A percentile compares a stretch with the other conserved stretches of the same genome.
Evolutionary conservation across 352 stramenopile species (phyloP).

Genomic region (Globisporangium canariense): DNA sequence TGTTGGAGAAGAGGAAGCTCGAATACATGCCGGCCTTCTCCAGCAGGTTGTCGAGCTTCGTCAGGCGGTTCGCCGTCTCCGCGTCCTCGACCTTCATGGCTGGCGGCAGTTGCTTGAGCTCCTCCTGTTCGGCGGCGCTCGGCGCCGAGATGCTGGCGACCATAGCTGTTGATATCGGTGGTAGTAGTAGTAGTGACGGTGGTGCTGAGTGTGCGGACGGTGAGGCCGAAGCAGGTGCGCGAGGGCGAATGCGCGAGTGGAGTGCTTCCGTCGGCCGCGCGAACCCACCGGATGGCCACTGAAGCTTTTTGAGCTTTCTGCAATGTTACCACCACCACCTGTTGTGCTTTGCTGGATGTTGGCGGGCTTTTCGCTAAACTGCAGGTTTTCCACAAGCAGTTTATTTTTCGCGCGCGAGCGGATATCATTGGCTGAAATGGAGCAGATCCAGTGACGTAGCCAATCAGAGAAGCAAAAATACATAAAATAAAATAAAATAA

Average conservation of each 20-base stretch:
- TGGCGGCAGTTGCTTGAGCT: slow-evolving; percentile 20
- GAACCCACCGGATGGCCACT: slow-evolving; percentile 2
- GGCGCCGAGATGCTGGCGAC: slow-evolving; percentile 44
- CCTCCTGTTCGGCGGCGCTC: slow-evolving; percentile 19
- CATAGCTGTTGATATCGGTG: slow-evolving; percentile 28
- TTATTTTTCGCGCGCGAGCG: slow-evolving; percentile 10
- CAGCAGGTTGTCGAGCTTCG: slow-evolving; percentile 84
- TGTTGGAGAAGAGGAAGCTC: slow-evolving; percentile 86
- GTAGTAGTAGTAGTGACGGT: not conserved
- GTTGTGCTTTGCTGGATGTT: not conserved
- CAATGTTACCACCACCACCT: not conserved
- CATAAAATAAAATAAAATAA: too few relatives aligned
- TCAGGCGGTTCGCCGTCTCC: slow-evolving; percentile 59
- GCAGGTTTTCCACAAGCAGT: not conserved
- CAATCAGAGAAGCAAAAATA: not conserved
- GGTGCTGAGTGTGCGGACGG: not conserved
- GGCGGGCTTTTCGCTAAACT: slow-evolving; percentile 5
- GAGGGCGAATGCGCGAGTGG: slow-evolving; percentile 9
- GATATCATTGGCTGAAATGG: slow-evolving; percentile 11
- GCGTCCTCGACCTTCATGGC: slow-evolving; percentile 15
- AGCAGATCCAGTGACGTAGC: not conserved
- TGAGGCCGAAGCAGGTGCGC: not conserved
- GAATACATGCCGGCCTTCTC: slow-evolving; percentile 87
- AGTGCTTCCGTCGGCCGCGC: not conserved
- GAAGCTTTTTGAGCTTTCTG: not conserved